Percentiles rank a stretch among this genome's conserved stretches.
phyloP scores from a whole-genome alignment of 73 alveolate genomes.

The Blepharisma stoltei region DNA sequence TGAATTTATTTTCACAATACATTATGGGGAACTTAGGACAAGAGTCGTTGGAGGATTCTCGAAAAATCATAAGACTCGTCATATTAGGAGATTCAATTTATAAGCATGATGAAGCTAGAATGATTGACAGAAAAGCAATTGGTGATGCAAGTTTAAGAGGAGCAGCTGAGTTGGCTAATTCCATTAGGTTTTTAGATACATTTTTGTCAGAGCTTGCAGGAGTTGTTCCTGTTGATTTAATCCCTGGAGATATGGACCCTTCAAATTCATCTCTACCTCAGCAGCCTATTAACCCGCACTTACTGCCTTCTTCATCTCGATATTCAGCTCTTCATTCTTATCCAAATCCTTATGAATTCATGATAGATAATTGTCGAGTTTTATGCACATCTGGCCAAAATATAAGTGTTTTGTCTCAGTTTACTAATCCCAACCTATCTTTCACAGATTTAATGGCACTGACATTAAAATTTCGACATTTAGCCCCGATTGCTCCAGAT shows the following conservation, averaged over 20 bases:
- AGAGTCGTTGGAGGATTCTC: not conserved
- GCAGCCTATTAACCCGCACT: conserved; percentile 5
- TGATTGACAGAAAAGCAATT: conserved; percentile 8
- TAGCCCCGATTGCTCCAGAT: conserved; percentile 23
- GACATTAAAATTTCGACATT: not conserved
- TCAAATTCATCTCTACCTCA: conserved; percentile 11
- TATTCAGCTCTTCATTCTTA: conserved; percentile 13
- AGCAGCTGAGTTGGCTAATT: not conserved
- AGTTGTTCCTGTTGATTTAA: conserved; percentile 7
- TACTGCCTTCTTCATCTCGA: not conserved
- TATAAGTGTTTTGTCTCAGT: not conserved
- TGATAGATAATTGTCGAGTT: not conserved
- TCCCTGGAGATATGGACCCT: conserved; percentile 29
- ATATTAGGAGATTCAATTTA: conserved; percentile 22
- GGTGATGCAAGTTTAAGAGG: conserved; percentile 12
- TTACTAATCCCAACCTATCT: not conserved
- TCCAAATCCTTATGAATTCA: conserved; percentile 27
- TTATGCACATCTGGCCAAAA: conserved; percentile 25
- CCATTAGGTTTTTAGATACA: conserved; percentile 5
- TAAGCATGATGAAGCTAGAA: not conserved
- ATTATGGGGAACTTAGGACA: not conserved
- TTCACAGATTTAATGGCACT: not conserved
- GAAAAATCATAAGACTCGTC: conserved; percentile 4
- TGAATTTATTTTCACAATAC: not conserved
- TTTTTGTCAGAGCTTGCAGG: conserved; percentile 13